Base-by-base conservation (phyloP, 2,329 filamentous ascomycete species). In the Allantophomopsis lycopodina region DNA sequence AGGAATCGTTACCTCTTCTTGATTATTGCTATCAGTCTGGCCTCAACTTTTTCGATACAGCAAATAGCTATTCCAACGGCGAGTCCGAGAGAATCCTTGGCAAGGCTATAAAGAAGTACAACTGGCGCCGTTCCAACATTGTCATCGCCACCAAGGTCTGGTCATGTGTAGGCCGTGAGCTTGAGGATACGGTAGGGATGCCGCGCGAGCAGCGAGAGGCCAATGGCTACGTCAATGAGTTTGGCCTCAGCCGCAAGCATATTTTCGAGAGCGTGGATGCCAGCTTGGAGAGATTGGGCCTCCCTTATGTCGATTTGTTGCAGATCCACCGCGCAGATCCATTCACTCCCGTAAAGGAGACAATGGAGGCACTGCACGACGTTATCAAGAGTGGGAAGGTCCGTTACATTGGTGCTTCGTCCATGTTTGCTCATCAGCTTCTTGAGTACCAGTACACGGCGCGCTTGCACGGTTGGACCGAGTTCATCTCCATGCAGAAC, bases 21-120 rank as follows among this genome's bases (percentile, higher is more conserved):
- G 23, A 28, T 8, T 8, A 28, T 8, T 28, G 23, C 23, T 73
- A 66, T 47, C 63, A 72, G 44, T 57, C 60, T 37, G 73, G 73
- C 6, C 64, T 78, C 52, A 78, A 77, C 59, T 76, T 76, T 58
- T 78, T 78, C 48, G 73, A 77, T 53, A 71, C 66, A 32, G 73
- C 74, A 32, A 73, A 78, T 55, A 61, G 44, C 20, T 47, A 39
- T 20, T 60, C 65, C 21, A 57, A 57, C 16, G 67, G 68, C 23
- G 60, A 67, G 46, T 63, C 57, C 38, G 67, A 72, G 52, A 59
- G 61, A 56, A 63, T 68, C 44, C 67, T 76, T 65, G 73, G 73
- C 5, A 60, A 71, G 46, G 72, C 71, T 14, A 71, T 78, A 47
- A 69, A 66, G 56, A 69, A 75, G 52, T 75, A 64, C 44, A 67